Evolutionary conservation across 768 basidiomycete species (phyloP).

Genomic region (Crepidotus variabilis): DNA sequence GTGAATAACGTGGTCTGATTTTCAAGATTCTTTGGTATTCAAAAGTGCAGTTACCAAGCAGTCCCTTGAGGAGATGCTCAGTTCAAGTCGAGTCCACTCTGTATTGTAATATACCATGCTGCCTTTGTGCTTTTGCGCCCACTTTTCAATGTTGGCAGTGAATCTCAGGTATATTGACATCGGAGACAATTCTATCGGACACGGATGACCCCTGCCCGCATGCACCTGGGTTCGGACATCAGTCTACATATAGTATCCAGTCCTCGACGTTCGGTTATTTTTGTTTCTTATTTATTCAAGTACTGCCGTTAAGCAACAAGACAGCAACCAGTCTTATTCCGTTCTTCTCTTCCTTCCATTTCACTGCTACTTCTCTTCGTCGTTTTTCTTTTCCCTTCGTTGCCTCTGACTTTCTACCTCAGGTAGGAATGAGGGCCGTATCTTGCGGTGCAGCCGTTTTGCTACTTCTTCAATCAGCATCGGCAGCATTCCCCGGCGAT

Average conservation of each 20-base stretch:
- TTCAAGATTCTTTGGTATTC: too few species aligned
- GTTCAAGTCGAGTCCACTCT: too few species aligned
- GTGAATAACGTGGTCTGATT: too few species aligned
- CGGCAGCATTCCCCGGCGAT: conserved; percentile 32
- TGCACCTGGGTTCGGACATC: too few species aligned
- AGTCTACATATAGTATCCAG: not conserved
- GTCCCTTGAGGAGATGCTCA: too few species aligned
- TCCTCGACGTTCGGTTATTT: not conserved
- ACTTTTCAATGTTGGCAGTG: too few species aligned
- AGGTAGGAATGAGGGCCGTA: not conserved
- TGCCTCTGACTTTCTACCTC: not conserved
- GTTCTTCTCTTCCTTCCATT: not conserved
- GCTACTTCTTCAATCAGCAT: conserved; percentile 1
- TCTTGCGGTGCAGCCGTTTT: not conserved
- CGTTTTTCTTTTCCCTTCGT: not conserved
- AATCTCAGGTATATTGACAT: too few species aligned
- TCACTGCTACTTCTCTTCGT: not conserved
- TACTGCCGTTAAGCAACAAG: not conserved
- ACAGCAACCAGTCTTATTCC: not conserved
- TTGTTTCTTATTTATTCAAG: not conserved
- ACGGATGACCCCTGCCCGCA: too few species aligned
- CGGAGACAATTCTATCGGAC: too few species aligned
- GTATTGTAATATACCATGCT: too few species aligned
- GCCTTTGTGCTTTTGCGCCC: too few species aligned
- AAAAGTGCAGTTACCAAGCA: too few species aligned